phyloP scores from a whole-genome alignment of 768 basidiomycete species.

The Kwoniella dendrophila region DNA sequence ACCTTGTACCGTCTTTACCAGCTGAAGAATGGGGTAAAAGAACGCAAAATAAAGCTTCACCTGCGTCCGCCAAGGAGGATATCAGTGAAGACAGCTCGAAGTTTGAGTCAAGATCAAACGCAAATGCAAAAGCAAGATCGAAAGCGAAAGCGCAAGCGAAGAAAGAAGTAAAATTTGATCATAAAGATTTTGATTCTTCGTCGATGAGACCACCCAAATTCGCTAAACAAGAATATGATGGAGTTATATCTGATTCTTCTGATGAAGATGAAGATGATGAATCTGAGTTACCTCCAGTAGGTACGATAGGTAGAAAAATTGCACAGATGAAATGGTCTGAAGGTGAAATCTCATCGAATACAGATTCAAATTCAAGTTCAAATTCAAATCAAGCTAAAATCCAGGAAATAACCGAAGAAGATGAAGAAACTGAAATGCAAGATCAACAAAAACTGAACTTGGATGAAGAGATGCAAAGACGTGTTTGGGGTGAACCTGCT shows the following conservation, averaged over 20 bases:
- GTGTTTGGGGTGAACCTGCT: conserved; percentile 27
- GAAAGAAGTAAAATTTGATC: conserved; percentile 11
- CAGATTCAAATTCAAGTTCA: no score
- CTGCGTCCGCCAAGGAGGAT: conserved; percentile 4
- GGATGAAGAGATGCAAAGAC: conserved; percentile 41
- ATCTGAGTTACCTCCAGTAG: conserved; percentile 29
- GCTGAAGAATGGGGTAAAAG: conserved; percentile 81
- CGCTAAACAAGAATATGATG: conserved; percentile 81
- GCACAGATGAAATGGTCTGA: conserved; percentile 45
- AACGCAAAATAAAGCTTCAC: conserved; percentile 7
- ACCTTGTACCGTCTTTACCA: conserved; percentile 76
- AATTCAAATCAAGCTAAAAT: conserved; percentile 23
- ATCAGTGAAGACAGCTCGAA: not conserved
- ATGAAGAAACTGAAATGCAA: conserved; percentile 19
- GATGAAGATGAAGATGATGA: conserved; percentile 69
- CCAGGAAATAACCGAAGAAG: conserved; percentile 35
- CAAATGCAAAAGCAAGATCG: not conserved
- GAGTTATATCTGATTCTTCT: conserved; percentile 71
- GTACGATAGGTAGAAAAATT: conserved; percentile 43
- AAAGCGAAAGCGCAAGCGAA: not conserved
- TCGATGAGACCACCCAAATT: conserved; percentile 74
- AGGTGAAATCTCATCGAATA: conserved; percentile 25
- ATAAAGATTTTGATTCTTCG: conserved; percentile 2
- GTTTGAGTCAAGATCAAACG: not conserved
- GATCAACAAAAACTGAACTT: conserved; percentile 23